Evolutionary conservation across 495 filamentous ascomycete species (phyloP), one percentile per base, ranked within the genome.

Genomic region (Melanomma pulvis-pyrius): DNA sequence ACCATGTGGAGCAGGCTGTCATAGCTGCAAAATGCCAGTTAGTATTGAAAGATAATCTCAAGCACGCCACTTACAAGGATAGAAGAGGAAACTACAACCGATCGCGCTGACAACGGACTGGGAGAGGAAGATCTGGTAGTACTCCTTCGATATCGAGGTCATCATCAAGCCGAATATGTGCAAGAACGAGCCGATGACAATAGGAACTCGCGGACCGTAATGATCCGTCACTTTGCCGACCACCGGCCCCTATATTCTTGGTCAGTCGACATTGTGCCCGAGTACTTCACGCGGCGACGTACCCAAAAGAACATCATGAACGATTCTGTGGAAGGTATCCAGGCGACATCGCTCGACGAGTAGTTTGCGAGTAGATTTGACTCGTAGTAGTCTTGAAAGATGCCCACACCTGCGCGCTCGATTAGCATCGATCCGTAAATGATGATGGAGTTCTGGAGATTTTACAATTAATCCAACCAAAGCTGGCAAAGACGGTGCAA

Each of bases 401-500:
- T 79, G 22, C 87, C 88, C 55, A 89, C 60, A 79, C 46, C 46
- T 9, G 46, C 46, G 46, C 46, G n/a, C 46, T 49, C 7, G n/a
- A 49, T 49, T 21, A 49, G 46, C 46, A 8, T 49, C n/a, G n/a
- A 5, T 19, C 46, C 46, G 46, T 8, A 41, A 17, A 9, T 17
- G 17, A 49, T 21, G 7, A 49, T 49, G 46, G 46, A 8, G 8
- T 49, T 41, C 36, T 49, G 46, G n/a, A 49, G 46, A 8, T 49
- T 49, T 49, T 21, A 49, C 75, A 79, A 70, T 88, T 88, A 48
- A 88, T 82, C 78, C 84, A 84, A 5, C 87, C 86, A 70, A 88
- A 89, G 59, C 82, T 84, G 57, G 83, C 84, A 72, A 89, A 89
- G 50, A 90, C 71, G 41, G 80, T 82, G 47, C 81, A 85, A 75